A percentile compares a stretch with the other conserved stretches of the same genome.
phyloP scores from a whole-genome alignment of 208 protist species.

The Strigomonas culicis region DNA sequence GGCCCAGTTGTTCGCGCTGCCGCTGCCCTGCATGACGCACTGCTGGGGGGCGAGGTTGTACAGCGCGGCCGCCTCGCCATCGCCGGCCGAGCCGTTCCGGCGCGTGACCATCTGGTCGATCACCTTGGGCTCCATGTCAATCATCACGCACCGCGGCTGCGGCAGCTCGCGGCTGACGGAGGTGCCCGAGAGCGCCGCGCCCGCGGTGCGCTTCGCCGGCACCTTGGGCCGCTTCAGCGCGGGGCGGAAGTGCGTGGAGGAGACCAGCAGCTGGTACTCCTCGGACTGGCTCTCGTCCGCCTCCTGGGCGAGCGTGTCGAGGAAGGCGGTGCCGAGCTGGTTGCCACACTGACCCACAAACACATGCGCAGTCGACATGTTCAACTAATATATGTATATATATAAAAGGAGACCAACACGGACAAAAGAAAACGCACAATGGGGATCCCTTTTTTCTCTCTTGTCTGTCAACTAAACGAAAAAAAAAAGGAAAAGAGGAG shows the following conservation, averaged over 20 bases:
- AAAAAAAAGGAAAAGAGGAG: neutral
- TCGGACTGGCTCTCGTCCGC: slow-evolving; percentile 39
- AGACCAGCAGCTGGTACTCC: slow-evolving; percentile 51
- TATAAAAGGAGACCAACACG: neutral
- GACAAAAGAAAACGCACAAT: neutral
- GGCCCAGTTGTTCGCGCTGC: slow-evolving; percentile 91
- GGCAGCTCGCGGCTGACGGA: slow-evolving; percentile 15
- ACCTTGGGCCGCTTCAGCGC: slow-evolving; percentile 4
- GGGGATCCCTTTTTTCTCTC: slow-evolving; percentile 6
- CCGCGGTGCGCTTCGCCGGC: neutral
- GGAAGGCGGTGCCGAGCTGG: slow-evolving; percentile 81
- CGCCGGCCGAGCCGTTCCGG: slow-evolving; percentile 7
- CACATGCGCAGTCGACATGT: slow-evolving; percentile 62
- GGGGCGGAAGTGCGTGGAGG: slow-evolving; percentile 56
- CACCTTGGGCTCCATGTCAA: slow-evolving; percentile 91
- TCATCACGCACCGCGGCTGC: slow-evolving; percentile 73
- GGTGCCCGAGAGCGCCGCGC: neutral
- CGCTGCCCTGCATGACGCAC: slow-evolving; percentile 66
- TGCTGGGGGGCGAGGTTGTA: slow-evolving; percentile 53
- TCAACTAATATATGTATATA: neutral
- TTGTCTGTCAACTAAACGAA: slow-evolving; percentile 1
- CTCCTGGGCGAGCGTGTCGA: slow-evolving; percentile 53
- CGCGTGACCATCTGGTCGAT: slow-evolving; percentile 35
- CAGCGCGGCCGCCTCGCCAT: slow-evolving; percentile 6
- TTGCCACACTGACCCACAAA: slow-evolving; percentile 92